These are phyloP conservation scores for Solanum hybrid DNA, from an alignment of 305 asterid species.

Conservation along the genomic window DNA sequence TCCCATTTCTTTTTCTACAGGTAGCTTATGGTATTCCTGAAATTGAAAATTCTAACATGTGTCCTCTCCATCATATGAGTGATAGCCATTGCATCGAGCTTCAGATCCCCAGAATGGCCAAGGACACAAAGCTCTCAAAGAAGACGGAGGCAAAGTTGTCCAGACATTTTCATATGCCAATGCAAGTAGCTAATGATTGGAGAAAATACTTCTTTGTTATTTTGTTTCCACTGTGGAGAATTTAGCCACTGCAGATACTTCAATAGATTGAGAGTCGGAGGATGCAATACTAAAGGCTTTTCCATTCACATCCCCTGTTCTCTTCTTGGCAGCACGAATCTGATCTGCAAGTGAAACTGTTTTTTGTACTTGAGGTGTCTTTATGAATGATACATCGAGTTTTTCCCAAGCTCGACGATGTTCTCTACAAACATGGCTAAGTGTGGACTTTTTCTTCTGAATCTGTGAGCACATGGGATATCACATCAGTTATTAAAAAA, in stretches of 20 bases:
- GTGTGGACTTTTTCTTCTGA: slow-evolving; percentile 44
- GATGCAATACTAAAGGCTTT: neutral
- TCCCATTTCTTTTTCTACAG: neutral
- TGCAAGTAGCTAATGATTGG: neutral
- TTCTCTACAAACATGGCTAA: slow-evolving; percentile 35
- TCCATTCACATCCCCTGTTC: slow-evolving; percentile 18
- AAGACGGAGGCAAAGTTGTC: neutral
- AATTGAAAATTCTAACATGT: neutral
- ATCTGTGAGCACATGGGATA: slow-evolving; percentile 35
- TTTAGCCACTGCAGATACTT: neutral
- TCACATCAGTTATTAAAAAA: neutral
- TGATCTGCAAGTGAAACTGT: slow-evolving; percentile 67
- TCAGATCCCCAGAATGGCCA: neutral
- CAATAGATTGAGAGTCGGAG: neutral
- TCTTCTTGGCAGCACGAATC: slow-evolving; percentile 64
- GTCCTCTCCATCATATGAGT: neutral
- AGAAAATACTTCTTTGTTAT: neutral
- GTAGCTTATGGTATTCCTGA: neutral
- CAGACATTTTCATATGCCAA: neutral
- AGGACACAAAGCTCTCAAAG: neutral
- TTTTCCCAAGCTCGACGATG: slow-evolving; percentile 55
- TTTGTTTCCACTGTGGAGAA: neutral
- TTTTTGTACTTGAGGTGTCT: slow-evolving; percentile 25
- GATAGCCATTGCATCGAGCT: neutral
- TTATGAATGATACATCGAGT: slow-evolving; percentile 35